Conservation (phyloP, 768 basidiomycete genomes). For the Collybia nuda region DNA sequence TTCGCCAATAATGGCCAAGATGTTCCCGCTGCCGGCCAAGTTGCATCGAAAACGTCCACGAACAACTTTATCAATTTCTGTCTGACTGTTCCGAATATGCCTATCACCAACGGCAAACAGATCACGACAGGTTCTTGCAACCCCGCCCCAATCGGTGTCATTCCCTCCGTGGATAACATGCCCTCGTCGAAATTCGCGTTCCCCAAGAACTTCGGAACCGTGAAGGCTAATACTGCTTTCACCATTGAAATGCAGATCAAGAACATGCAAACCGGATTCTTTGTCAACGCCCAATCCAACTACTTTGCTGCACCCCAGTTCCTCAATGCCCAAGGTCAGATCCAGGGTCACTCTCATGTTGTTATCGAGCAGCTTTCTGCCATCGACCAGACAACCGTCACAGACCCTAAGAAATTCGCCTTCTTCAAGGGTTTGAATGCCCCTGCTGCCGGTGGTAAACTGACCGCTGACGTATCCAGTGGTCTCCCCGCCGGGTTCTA, state of each 20-base stretch:
- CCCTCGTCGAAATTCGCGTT: slow-evolving; percentile 38
- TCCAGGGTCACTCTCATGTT: slow-evolving; percentile 47
- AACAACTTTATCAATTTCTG: slow-evolving; percentile 57
- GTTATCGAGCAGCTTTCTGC: slow-evolving; percentile 33
- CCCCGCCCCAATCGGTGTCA: slow-evolving; percentile 37
- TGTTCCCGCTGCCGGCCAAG: slow-evolving; percentile 33
- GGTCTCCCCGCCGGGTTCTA: slow-evolving; percentile 62
- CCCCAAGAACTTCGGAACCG: slow-evolving; percentile 34
- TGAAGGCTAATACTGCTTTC: slow-evolving; percentile 41
- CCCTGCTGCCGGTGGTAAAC: slow-evolving; percentile 47
- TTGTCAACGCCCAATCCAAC: slow-evolving; percentile 40
- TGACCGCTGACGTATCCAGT: slow-evolving; percentile 42
- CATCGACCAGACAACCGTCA: slow-evolving; percentile 34
- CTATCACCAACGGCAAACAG: slow-evolving; percentile 53
- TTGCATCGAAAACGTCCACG: slow-evolving; percentile 40
- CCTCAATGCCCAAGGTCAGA: slow-evolving; percentile 37
- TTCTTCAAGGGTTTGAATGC: slow-evolving; percentile 66
- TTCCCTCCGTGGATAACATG: slow-evolving; percentile 39
- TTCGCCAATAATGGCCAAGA: slow-evolving; percentile 27
- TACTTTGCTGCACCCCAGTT: slow-evolving; percentile 49
- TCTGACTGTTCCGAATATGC: slow-evolving; percentile 39
- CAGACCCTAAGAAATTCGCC: slow-evolving; percentile 51
- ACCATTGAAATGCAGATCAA: slow-evolving; percentile 39
- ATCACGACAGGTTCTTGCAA: slow-evolving; percentile 23
- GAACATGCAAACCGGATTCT: slow-evolving; percentile 37